phyloP scores from a whole-genome alignment of 1,139 yeast species.

The Geotrichum aggregatum region DNA sequence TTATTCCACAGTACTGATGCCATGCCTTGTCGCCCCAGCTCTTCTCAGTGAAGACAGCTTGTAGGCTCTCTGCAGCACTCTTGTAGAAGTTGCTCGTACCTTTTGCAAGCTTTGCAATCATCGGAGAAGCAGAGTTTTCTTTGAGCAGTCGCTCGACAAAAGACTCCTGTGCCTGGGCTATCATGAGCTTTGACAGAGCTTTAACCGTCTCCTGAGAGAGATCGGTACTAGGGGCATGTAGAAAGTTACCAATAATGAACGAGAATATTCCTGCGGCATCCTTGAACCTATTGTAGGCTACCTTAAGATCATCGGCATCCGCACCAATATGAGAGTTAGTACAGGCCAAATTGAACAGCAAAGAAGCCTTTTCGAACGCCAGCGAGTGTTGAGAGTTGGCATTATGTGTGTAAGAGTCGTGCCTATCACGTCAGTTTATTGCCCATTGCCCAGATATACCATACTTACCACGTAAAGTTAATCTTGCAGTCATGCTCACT shows the following conservation, averaged over 20 bases:
- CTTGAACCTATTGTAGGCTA: conserved; percentile 60
- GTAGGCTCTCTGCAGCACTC: conserved; percentile 47
- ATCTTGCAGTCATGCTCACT: conserved; percentile 53
- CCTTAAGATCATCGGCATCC: conserved; percentile 51
- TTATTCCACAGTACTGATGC: conserved; percentile 44
- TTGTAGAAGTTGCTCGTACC: conserved; percentile 57
- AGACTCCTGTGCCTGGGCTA: conserved; percentile 87
- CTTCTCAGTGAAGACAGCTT: conserved; percentile 46
- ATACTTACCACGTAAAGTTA: conserved; percentile 63
- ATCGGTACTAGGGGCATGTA: conserved; percentile 87
- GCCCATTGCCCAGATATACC: no score
- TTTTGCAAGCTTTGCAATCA: conserved; percentile 68
- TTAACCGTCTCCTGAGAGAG: conserved; percentile 64
- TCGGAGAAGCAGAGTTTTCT: conserved; percentile 46
- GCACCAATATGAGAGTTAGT: conserved; percentile 49
- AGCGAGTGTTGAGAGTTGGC: conserved; percentile 60
- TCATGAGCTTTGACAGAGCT: conserved; percentile 60
- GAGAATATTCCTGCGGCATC: conserved; percentile 76
- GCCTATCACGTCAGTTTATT: conserved; percentile 20
- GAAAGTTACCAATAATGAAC: conserved; percentile 71
- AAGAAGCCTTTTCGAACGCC: conserved; percentile 86
- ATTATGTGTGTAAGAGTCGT: conserved; percentile 58
- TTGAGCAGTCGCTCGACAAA: conserved; percentile 63
- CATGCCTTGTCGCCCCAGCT: conserved; percentile 54
- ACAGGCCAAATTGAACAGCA: conserved; percentile 71